These are phyloP conservation scores for Cardamine occulta DNA, from an alignment of 345 rosid species.

Conservation along the genomic window DNA sequence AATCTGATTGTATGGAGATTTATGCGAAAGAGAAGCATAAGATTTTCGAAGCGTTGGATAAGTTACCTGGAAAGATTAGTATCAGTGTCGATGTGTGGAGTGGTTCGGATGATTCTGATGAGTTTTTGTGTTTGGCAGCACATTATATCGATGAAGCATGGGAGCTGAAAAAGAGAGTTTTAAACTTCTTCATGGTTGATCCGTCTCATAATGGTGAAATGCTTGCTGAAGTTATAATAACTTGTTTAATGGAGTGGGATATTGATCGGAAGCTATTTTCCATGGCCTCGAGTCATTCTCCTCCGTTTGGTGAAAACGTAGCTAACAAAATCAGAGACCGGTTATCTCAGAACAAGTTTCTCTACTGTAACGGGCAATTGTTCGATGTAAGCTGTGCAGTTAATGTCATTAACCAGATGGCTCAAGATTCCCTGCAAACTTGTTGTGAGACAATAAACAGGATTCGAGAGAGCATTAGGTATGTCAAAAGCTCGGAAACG, in stretches of 20 bases:
- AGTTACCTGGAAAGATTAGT: slow-evolving; percentile 76
- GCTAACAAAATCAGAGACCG: slow-evolving; percentile 65
- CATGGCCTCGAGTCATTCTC: slow-evolving; percentile 58
- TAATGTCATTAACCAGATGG: slow-evolving; percentile 65
- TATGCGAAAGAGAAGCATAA: slow-evolving; percentile 69
- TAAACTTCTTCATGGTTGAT: slow-evolving; percentile 60
- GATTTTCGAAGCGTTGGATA: slow-evolving; percentile 66
- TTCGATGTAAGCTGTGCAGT: slow-evolving; percentile 69
- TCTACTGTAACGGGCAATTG: slow-evolving; percentile 65
- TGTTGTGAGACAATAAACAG: slow-evolving; percentile 50
- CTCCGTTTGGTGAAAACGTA: slow-evolving; percentile 49
- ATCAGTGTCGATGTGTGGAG: slow-evolving; percentile 63
- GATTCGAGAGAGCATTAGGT: slow-evolving; percentile 59
- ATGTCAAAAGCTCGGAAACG: slow-evolving; percentile 56
- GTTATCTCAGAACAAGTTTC: slow-evolving; percentile 69
- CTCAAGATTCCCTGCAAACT: slow-evolving; percentile 57
- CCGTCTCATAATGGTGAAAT: slow-evolving; percentile 61
- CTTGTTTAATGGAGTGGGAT: slow-evolving; percentile 84
- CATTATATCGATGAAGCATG: slow-evolving; percentile 73
- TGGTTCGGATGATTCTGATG: slow-evolving; percentile 49
- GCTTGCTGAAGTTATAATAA: slow-evolving; percentile 65
- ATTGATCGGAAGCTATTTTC: slow-evolving; percentile 77
- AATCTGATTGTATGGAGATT: slow-evolving; percentile 80
- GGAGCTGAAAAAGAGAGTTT: slow-evolving; percentile 62
- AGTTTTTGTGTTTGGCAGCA: slow-evolving; percentile 63